These are phyloP conservation scores for Ichthyophthirius multifiliis DNA, from an alignment of 169 alveolate species.

Conservation along the genomic window DNA sequence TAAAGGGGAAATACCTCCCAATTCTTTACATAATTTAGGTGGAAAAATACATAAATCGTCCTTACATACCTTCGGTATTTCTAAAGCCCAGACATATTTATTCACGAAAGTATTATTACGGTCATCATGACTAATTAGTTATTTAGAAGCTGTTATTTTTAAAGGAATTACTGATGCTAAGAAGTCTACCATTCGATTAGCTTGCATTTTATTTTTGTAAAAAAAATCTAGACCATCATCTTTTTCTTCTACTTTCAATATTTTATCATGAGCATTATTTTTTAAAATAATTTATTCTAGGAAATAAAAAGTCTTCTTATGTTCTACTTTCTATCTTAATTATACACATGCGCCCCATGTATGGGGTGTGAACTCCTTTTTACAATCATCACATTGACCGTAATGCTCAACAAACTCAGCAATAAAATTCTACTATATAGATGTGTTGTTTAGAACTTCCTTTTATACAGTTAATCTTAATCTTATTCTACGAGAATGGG, in stretches of 20 bases:
- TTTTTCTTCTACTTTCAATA: constrained; percentile 89
- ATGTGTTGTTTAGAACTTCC: constrained; percentile 92
- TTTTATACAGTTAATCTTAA: constrained; percentile 94
- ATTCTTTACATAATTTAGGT: constrained; percentile 73
- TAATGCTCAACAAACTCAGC: constrained; percentile 90
- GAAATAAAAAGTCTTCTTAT: constrained; percentile 94
- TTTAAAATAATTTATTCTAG: constrained; percentile 96
- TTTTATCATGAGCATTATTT: constrained; percentile 92
- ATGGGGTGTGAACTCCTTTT: constrained; percentile 97
- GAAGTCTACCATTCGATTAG: constrained; percentile 95
- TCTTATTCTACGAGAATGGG: constrained; percentile 95
- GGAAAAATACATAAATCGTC: constrained; percentile 96
- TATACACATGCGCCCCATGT: constrained; percentile 95
- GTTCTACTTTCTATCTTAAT: constrained; percentile 96
- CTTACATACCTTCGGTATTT: constrained; percentile 95
- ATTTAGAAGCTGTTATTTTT: constrained; percentile 87
- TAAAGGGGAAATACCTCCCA: constrained; percentile 93
- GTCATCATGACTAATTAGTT: constrained; percentile 92
- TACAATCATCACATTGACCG: constrained; percentile 97
- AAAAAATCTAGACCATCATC: constrained; percentile 98
- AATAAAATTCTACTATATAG: constrained; percentile 87
- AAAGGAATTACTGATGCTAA: constrained; percentile 81
- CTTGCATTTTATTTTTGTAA: constrained; percentile 92
- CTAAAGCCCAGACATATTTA: constrained; percentile 92
- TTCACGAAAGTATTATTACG: constrained; percentile 88